These are phyloP conservation scores for Metschnikowia continentalis DNA, from an alignment of 805 yeast species.

Conservation along the genomic window DNA sequence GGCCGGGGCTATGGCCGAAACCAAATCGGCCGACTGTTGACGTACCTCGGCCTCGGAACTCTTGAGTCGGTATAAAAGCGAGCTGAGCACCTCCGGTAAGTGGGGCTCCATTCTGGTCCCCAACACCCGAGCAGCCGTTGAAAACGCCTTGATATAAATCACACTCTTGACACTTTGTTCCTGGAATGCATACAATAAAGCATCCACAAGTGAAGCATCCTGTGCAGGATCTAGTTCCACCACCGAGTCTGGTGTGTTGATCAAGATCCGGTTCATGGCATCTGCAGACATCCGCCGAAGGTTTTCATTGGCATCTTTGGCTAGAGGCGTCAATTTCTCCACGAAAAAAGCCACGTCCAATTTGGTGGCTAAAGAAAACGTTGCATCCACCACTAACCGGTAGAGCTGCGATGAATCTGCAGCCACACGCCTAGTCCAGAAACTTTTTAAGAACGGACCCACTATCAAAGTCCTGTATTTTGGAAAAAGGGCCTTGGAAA, in stretches of 20 bases:
- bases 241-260: slow-evolving; percentile 27
- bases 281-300: slow-evolving; percentile 76
- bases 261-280: slow-evolving; percentile 56
- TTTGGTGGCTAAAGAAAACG: slow-evolving; percentile 60
- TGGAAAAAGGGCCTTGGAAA: slow-evolving; percentile 53
- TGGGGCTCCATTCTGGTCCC: slow-evolving; percentile 67
- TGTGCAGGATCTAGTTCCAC: slow-evolving; percentile 57
- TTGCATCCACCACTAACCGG: slow-evolving; percentile 65
- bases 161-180: slow-evolving; percentile 60
- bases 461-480: slow-evolving; percentile 44
- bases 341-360: slow-evolving; percentile 62
- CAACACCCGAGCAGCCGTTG: slow-evolving; percentile 56
- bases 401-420: slow-evolving; percentile 52
- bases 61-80: slow-evolving; percentile 66
- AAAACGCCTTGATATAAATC: slow-evolving; percentile 58
- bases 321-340: slow-evolving; percentile 49
- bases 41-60: slow-evolving; percentile 70
- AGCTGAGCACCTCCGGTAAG: slow-evolving; percentile 65
- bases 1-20: slow-evolving; percentile 61
- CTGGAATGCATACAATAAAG: slow-evolving; percentile 74
- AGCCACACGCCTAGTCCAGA: slow-evolving; percentile 84
- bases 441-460: slow-evolving; percentile 59
- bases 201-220: slow-evolving; percentile 72
- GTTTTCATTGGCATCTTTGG: slow-evolving; percentile 82
- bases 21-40: slow-evolving; percentile 79